Evolutionary conservation across 2,329 filamentous ascomycete species (phyloP).

Genomic region (Fusarium pseudocircinatum): DNA sequence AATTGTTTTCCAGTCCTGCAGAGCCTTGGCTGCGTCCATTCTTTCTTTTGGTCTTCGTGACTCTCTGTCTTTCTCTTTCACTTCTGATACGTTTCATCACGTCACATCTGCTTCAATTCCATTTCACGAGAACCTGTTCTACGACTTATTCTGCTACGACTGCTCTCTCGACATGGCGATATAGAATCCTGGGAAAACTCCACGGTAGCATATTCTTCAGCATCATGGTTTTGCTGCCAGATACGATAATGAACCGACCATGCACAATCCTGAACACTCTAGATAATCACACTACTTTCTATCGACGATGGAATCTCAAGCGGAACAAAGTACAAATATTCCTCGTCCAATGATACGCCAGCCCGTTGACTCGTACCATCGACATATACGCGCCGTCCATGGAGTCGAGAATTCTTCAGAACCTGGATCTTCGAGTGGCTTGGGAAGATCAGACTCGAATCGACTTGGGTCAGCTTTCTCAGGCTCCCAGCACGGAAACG

Average conservation of each 20-base stretch:
- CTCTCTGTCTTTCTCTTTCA: constrained; percentile 2
- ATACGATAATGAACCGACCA: constrained; percentile 15
- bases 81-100: neutral
- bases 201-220: constrained; percentile 11
- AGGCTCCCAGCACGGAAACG: constrained; percentile 15
- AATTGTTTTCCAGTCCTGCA: constrained; percentile 25
- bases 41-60: constrained; percentile 7
- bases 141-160: neutral
- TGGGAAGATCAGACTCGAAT: constrained; percentile 18
- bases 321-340: constrained; percentile 29
- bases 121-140: neutral
- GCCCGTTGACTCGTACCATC: constrained; percentile 42
- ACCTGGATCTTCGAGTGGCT: constrained; percentile 12
- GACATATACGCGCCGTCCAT: constrained; percentile 39
- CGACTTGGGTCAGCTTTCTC: constrained; percentile 13
- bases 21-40: constrained; percentile 35
- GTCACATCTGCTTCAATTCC: constrained; percentile 5
- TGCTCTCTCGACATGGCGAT: constrained; percentile 16
- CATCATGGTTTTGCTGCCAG: constrained; percentile 27
- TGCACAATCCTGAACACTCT: constrained; percentile 20
- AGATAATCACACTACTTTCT: constrained; percentile 10
- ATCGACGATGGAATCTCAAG: constrained; percentile 35
- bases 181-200: constrained; percentile 14
- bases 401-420: constrained; percentile 23
- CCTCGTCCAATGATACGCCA: constrained; percentile 33